A percentile compares a stretch with the other conserved stretches of the same genome.
These are phyloP conservation scores for Dicorynia guianensis DNA, from an alignment of 306 rosid genomes.

Conservation along the genomic window DNA sequence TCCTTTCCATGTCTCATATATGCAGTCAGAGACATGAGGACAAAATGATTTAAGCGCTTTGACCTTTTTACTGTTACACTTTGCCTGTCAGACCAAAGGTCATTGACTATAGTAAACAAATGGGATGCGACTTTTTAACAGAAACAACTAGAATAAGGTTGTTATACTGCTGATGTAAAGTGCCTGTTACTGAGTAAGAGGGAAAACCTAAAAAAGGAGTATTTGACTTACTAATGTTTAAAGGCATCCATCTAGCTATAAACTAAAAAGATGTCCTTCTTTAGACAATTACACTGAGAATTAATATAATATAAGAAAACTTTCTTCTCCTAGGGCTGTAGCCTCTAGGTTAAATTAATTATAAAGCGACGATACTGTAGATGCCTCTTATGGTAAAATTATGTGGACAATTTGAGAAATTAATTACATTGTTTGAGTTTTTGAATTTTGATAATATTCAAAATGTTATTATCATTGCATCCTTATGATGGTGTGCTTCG, in stretches of 20 bases:
- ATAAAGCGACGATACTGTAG: background rate
- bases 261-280: background rate
- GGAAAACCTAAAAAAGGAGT: background rate
- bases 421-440: background rate
- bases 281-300: background rate
- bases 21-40: background rate
- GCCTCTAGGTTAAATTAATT: background rate
- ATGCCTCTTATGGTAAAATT: background rate
- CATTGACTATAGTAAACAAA: too few relatives aligned
- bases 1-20: too few relatives aligned
- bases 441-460: constrained; percentile 15
- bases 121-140: too few relatives aligned
- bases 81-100: too few relatives aligned
- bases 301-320: background rate
- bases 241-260: background rate
- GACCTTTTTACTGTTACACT: background rate
- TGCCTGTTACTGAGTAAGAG: background rate
- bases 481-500: constrained; percentile 9
- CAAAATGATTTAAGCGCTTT: constrained; percentile 12
- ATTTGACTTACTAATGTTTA: background rate
- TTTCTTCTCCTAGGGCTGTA: constrained; percentile 14
- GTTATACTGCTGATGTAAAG: too few relatives aligned
- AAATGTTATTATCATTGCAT: background rate
- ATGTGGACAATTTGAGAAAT: constrained; percentile 5
- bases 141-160: too few relatives aligned